Conservation (phyloP, 768 basidiomycete genomes). For the Pisolithus orientalis region DNA sequence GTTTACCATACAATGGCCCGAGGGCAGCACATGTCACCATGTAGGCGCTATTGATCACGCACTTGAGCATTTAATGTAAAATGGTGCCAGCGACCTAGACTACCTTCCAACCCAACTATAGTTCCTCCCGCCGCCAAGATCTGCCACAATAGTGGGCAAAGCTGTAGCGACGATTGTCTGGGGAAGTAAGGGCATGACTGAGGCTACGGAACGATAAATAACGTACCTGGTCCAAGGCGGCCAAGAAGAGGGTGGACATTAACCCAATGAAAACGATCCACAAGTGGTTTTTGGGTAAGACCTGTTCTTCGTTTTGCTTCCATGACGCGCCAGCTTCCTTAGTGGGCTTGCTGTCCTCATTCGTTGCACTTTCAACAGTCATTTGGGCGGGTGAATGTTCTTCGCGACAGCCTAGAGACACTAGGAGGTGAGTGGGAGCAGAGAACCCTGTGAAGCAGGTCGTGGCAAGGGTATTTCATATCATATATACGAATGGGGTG, state of each 20-base stretch:
- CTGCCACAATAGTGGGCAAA: slow-evolving; percentile 60
- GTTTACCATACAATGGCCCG: slow-evolving; percentile 71
- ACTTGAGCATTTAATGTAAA: background rate
- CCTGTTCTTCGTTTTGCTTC: slow-evolving; percentile 34
- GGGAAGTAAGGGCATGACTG: background rate
- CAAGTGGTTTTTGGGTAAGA: slow-evolving; percentile 37
- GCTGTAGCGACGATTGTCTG: slow-evolving; percentile 70
- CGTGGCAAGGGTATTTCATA: too few species aligned
- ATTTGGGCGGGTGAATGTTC: too few species aligned
- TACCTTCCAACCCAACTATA: slow-evolving; percentile 76
- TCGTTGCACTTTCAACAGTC: too few species aligned
- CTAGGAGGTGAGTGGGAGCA: too few species aligned
- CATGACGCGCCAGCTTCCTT: slow-evolving; percentile 25
- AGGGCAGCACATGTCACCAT: slow-evolving; percentile 62
- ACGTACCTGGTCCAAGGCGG: slow-evolving; percentile 56
- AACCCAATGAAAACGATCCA: slow-evolving; percentile 38
- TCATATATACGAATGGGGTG: too few species aligned
- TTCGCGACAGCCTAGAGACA: too few species aligned
- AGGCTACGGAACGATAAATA: background rate
- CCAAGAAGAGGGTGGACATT: slow-evolving; percentile 32
- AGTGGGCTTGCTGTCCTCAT: too few species aligned
- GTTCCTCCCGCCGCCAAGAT: slow-evolving; percentile 54
- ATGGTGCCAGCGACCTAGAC: slow-evolving; percentile 7
- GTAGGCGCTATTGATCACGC: slow-evolving; percentile 49
- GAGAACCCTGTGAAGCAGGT: too few species aligned